Conservation (phyloP, 805 yeast genomes). For the Saccharomycopsis fermentans region DNA sequence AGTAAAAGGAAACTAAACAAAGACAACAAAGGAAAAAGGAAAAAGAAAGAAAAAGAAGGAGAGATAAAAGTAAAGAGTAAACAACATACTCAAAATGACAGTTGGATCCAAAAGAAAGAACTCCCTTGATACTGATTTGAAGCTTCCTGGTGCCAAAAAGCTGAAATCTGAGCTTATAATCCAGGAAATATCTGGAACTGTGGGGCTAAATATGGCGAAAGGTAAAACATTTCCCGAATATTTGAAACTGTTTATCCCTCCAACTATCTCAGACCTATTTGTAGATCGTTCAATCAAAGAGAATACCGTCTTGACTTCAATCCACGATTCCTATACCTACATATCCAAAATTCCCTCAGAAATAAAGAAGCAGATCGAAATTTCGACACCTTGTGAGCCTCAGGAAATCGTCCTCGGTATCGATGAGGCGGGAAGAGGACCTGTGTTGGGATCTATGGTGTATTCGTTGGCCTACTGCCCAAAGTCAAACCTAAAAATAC, state of each 20-base stretch:
- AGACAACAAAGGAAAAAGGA: no score
- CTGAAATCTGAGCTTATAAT: neutral
- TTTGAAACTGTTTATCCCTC: conserved; percentile 4
- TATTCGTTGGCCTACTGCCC: conserved; percentile 80
- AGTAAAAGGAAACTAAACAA: no score
- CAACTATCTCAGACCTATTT: neutral
- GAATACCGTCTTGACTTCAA: neutral
- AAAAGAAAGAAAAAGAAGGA: no score
- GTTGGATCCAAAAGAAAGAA: no score
- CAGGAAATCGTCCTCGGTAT: conserved; percentile 55
- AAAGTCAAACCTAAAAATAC: conserved; percentile 35
- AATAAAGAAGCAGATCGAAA: neutral
- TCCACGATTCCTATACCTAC: conserved; percentile 16
- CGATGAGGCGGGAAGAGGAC: conserved; percentile 99
- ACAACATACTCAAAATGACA: no score
- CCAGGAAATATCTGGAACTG: neutral
- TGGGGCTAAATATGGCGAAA: neutral
- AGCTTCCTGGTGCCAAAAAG: neutral
- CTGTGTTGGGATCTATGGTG: conserved; percentile 97
- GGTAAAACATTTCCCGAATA: conserved; percentile 2
- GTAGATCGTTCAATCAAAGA: neutral
- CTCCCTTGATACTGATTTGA: no score
- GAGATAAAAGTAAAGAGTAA: no score
- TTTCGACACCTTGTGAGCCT: neutral
- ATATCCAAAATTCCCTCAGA: conserved; percentile 13